Conservation (phyloP, 2,329 filamentous ascomycete species). For the Chrysosporium queenslandicum region DNA sequence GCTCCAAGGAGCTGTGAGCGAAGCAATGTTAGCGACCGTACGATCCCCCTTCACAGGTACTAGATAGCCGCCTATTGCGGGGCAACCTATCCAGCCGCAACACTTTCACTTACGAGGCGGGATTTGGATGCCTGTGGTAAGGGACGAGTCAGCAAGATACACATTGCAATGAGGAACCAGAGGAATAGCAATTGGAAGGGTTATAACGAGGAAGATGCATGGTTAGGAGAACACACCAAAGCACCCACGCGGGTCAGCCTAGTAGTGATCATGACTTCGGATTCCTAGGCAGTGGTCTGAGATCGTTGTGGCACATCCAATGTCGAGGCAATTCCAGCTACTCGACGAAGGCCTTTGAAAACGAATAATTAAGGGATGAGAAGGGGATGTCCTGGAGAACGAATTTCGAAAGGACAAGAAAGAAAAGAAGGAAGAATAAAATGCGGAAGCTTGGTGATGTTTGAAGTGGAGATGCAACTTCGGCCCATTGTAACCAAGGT, state of each 20-base stretch:
- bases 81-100: not conserved
- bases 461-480: slow-evolving; percentile 8
- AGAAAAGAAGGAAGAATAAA: slow-evolving; percentile 13
- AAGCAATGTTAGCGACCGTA: slow-evolving; percentile 25
- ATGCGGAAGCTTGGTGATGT: slow-evolving; percentile 13
- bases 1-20: slow-evolving; percentile 51
- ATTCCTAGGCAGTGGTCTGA: slow-evolving; percentile 30
- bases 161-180: slow-evolving; percentile 18
- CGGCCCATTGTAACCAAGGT: slow-evolving; percentile 2
- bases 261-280: slow-evolving; percentile 40
- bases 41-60: slow-evolving; percentile 7
- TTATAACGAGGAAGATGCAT: not conserved
- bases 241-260: slow-evolving; percentile 40
- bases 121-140: slow-evolving; percentile 34
- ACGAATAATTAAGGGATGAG: slow-evolving; percentile 29
- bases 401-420: slow-evolving; percentile 29
- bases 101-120: slow-evolving; percentile 35
- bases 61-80: not conserved
- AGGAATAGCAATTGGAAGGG: not conserved
- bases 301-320: slow-evolving; percentile 27
- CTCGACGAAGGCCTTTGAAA: slow-evolving; percentile 23
- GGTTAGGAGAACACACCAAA: slow-evolving; percentile 33
- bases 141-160: slow-evolving; percentile 5
- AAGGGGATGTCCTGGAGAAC: slow-evolving; percentile 26
- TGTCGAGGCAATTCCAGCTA: slow-evolving; percentile 25